Evolutionary conservation across 352 stramenopile species (phyloP), one percentile per base, ranked within the genome.

Genomic region (Phytophthora citricola): DNA sequence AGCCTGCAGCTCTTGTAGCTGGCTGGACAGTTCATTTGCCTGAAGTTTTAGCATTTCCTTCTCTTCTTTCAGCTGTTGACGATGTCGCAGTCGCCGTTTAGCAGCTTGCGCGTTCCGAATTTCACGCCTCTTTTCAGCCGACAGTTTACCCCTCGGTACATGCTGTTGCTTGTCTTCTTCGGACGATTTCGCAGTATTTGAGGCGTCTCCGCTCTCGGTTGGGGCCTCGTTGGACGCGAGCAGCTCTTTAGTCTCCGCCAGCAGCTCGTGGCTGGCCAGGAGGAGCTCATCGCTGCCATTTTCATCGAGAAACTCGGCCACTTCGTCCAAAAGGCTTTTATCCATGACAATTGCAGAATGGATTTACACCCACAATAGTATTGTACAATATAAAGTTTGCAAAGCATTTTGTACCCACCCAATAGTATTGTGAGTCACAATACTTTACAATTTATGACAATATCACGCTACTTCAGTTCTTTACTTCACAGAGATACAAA

Each of bases 81-180:
- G 60, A 47, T 75, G 50, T 14, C 50, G 52, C 34, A 58, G 9
- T 54, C 56, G 26, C 2, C 56, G 36, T 17, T 54, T 48, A 3
- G 56, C 55, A 7, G 62, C 57, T 50, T 64, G 61, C 10, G 52
- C 45, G 31, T 64, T 69, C 6, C 61, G 53, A 20, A 64, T 69
- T 45, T 62, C 34, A 29, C 53, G 61, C 9, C 41, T 32, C 36
- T 51, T 29, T 31, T 58, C 39, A 11, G 31, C 22, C 6, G 48
- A 56, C 31, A 61, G 0, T 34, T 50, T 36, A 3, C 11, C 5
- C 0, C 2, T 36, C 24, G 24, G 6, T 14, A 1, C 14, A 27
- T 2, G 34, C 43, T 58, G 11, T 15, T 8, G 17, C 3, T 27
- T 51, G 27, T 15, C 31, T 3, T 49, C 14, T n/a, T 49, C 15